These are phyloP conservation scores for Colletotrichum abscissum DNA, from an alignment of 2,329 filamentous ascomycete species.

Conservation along the genomic window DNA sequence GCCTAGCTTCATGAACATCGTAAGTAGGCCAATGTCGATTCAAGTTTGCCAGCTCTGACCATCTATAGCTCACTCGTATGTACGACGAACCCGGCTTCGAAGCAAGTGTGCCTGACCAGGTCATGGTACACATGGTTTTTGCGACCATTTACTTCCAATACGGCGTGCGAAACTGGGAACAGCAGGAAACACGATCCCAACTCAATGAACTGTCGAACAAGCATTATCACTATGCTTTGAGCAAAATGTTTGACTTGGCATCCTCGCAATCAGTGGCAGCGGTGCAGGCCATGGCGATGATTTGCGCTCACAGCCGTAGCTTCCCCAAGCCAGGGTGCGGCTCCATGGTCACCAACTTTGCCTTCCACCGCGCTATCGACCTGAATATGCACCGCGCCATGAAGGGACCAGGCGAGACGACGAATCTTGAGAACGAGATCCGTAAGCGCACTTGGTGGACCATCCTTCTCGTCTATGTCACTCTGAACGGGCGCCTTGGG, in stretches of 20 bases:
- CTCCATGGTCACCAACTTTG: slow-evolving; percentile 73
- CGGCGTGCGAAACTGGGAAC: slow-evolving; percentile 74
- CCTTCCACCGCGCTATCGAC: slow-evolving; percentile 78
- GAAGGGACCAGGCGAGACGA: slow-evolving; percentile 58
- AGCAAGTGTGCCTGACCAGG: slow-evolving; percentile 72
- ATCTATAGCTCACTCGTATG: slow-evolving; percentile 66
- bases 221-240: slow-evolving; percentile 82
- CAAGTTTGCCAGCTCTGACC: neutral
- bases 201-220: slow-evolving; percentile 76
- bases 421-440: slow-evolving; percentile 76
- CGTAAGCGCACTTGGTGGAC: slow-evolving; percentile 84
- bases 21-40: slow-evolving; percentile 51
- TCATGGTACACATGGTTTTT: slow-evolving; percentile 83
- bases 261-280: slow-evolving; percentile 71
- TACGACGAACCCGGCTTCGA: slow-evolving; percentile 77
- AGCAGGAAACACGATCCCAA: slow-evolving; percentile 62
- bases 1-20: slow-evolving; percentile 75
- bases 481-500: slow-evolving; percentile 80
- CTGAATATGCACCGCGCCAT: slow-evolving; percentile 80
- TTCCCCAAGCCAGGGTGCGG: slow-evolving; percentile 85
- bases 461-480: slow-evolving; percentile 73
- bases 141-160: slow-evolving; percentile 83
- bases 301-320: slow-evolving; percentile 77
- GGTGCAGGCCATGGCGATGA: slow-evolving; percentile 78
- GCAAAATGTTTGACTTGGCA: slow-evolving; percentile 74